Evolutionary conservation across 768 basidiomycete genomes (phyloP).

Genomic region (Thelephora ganbajun): DNA sequence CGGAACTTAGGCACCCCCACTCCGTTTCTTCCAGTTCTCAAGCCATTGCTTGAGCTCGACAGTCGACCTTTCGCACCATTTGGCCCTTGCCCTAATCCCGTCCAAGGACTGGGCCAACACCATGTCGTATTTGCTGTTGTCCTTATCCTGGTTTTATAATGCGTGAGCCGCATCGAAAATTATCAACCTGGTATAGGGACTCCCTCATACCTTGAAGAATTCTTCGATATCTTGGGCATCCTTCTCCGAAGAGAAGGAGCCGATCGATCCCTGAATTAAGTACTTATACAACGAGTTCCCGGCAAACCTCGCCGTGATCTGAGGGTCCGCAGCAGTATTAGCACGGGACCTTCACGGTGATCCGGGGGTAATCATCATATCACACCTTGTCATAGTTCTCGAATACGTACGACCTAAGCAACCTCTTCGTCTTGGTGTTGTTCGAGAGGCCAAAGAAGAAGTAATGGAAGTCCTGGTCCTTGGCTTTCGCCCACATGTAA

Average conservation of each 20-base stretch:
- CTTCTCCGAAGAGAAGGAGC: slow-evolving; percentile 43
- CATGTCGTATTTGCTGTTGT: slow-evolving; percentile 55
- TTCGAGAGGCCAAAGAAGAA: slow-evolving; percentile 21
- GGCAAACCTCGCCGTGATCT: slow-evolving; percentile 58
- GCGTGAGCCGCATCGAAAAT: neutral
- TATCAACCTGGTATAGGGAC: neutral
- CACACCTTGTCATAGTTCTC: slow-evolving; percentile 25
- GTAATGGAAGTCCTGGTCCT: slow-evolving; percentile 19
- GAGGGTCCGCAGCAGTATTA: too few species aligned
- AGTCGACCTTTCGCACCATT: slow-evolving; percentile 54
- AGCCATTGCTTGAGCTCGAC: slow-evolving; percentile 45
- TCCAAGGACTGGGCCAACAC: slow-evolving; percentile 57
- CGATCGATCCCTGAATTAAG: slow-evolving; percentile 36
- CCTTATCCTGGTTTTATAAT: slow-evolving; percentile 32
- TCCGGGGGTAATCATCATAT: neutral
- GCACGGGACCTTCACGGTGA: neutral
- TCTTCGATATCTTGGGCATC: slow-evolving; percentile 48
- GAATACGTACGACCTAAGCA: slow-evolving; percentile 25
- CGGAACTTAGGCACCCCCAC: neutral
- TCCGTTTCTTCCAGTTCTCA: slow-evolving; percentile 16
- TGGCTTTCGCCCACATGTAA: slow-evolving; percentile 19
- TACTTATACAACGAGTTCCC: slow-evolving; percentile 47
- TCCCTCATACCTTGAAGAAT: slow-evolving; percentile 58
- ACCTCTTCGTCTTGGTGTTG: slow-evolving; percentile 24
- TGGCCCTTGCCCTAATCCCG: slow-evolving; percentile 41